Base-by-base conservation (phyloP, 192 early-diverging fungal genomes). In the Coemansia sp. region DNA sequence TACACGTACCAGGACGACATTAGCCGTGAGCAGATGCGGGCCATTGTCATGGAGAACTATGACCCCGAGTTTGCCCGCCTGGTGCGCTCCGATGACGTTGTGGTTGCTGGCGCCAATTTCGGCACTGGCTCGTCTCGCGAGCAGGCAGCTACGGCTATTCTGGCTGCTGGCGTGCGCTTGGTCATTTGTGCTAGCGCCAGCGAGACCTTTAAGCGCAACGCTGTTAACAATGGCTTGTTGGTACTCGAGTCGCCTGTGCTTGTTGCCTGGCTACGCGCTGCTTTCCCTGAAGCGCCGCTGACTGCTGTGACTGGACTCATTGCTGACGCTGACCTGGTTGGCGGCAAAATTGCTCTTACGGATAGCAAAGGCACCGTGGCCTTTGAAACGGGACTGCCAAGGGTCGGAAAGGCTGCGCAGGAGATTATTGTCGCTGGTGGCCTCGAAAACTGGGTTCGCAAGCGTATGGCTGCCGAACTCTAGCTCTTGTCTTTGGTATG, bases 11-110 rank as follows among this genome's bases (percentile, higher is more conserved):
- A 94, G 68, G 97, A 99, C 72, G 94, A 97, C 65, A 88, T 99
- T 72, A 86, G 89, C 9, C 85, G 88, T 7, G 93, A 93, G 53
- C 85, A 88, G 31, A 99, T 99, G 97, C 88, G 88, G 45, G 83
- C 90, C 73, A 94, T 99, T 1, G 97, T 92, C 45, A 99, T 99
- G 97, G 94, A 96, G 75, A 99, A 99, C 76, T 99, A 99, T 75
- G 97, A 99, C 75, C 88, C 91, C 28, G 75, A 86, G 12, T 99
- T 99, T 72, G 85, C 88, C 20, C 77, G 79, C 33, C 65, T 87
- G 47, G 86, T 93, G 26, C 65, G 85, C 50, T 50, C 84, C 70
- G 88, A 87, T 37, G 94, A 97, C 68, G 86, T 99, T 18, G 83
- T 99, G 6, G 92, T 97, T 14, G 86, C 88, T 12, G 97, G 97